Evolutionary conservation across 1,284 basidiomycete species (phyloP), one percentile per base, ranked within the genome.

Genomic region (Coniophora puteana): DNA sequence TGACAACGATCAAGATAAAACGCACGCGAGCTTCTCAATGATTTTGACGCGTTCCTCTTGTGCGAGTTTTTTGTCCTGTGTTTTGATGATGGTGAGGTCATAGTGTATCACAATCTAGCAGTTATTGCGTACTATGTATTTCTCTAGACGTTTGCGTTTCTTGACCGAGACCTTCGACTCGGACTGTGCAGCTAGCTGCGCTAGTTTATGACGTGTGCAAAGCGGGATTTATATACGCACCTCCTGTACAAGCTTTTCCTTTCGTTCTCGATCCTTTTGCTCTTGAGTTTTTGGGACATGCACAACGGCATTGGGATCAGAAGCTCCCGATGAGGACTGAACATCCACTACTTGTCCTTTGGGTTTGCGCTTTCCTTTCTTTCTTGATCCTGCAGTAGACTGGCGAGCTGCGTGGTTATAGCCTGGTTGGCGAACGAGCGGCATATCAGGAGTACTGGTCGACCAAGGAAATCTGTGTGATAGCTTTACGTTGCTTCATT

Each of bases 31-130:
- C 56, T 88, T 90, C 49, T 88, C 78, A 44, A 92, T 77, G 5
- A 93, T 70, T 16, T 71, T 59, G 3, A 78, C 56, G 33, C 89
- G 76, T 49, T 89, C 87, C 52, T 93, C 90, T 58, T 90, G 88
- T 63, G 84, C 88, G 35, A 93, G 64, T 61, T 91, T 91, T 63
- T 91, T 91, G 40, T 89, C 84, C 88, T 91, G 50, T 32, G 39
- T 17, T 23, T 30, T 33, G 22, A 32, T 7, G 18, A 35, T 35
- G 37, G 28, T 11, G 13, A 25, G 29, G 23, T n/a, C 5, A 12
- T 18, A 35, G 18, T 14, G 35, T 41, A 20, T 33, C 28, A 22
- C 14, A 22, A 25, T 18, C 26, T 36, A 16, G 28, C 24, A 24
- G 38, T 16, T 16, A 26, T 13, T 5, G 58, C 74, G 49, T 42